phyloP scores from a whole-genome alignment of 768 basidiomycete genomes.

The Zangia roseola region DNA sequence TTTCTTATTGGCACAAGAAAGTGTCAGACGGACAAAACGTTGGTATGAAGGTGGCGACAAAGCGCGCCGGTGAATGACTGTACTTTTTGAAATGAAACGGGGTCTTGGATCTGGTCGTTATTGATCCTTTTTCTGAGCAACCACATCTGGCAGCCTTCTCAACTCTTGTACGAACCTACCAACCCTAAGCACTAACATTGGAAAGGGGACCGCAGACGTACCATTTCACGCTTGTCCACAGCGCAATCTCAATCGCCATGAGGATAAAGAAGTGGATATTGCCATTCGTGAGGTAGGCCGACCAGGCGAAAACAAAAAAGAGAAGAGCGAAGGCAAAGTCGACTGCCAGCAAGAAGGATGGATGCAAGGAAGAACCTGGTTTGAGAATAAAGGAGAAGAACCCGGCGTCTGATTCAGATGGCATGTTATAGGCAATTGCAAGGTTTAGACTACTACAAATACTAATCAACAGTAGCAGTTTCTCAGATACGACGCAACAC shows the following conservation, averaged over 20 bases:
- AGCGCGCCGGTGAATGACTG: conserved; percentile 40
- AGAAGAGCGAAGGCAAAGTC: conserved; percentile 61
- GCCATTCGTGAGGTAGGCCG: conserved; percentile 60
- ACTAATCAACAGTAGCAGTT: conserved; percentile 13
- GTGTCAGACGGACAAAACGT: conserved; percentile 67
- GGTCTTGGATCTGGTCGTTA: conserved; percentile 10
- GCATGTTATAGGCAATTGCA: conserved; percentile 15
- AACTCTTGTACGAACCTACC: conserved; percentile 70
- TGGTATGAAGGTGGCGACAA: conserved; percentile 83
- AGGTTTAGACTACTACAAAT: too few species aligned
- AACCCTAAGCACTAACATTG: conserved; percentile 7
- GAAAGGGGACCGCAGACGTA: conserved; percentile 31
- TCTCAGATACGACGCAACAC: conserved; percentile 13
- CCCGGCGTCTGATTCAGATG: conserved; percentile 19
- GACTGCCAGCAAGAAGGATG: conserved; percentile 60
- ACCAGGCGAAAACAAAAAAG: conserved; percentile 54
- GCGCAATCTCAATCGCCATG: conserved; percentile 58
- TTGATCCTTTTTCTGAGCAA: conserved; percentile 24
- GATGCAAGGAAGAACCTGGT: conserved; percentile 77
- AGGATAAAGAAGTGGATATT: conserved; percentile 68
- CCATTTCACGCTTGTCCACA: conserved; percentile 87
- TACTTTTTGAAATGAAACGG: not conserved
- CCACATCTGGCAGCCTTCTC: conserved; percentile 34
- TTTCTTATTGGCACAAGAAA: conserved; percentile 83
- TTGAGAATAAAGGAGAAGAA: conserved; percentile 61